Conservation (phyloP, 139 green algal species). For the Edaphochlamys debaryana region DNA sequence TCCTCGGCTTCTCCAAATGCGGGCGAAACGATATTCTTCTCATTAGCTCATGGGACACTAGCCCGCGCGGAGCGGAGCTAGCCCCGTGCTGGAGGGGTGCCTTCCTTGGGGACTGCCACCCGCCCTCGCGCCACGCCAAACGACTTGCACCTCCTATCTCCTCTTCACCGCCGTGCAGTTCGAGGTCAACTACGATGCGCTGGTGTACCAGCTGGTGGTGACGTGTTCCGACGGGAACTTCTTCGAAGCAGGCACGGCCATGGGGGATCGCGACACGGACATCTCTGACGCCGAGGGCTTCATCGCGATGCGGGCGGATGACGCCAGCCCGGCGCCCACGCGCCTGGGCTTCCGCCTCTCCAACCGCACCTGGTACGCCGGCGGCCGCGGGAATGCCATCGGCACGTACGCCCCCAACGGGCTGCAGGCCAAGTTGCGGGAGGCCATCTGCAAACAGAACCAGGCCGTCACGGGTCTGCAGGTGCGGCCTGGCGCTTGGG, state of each 20-base stretch:
- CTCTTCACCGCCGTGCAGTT: not conserved
- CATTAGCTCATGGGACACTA: too few relatives aligned
- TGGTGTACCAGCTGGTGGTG: not conserved
- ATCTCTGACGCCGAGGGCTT: not conserved
- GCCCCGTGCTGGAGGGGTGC: too few relatives aligned
- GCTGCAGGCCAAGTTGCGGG: not conserved
- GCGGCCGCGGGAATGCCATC: not conserved
- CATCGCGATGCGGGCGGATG: not conserved
- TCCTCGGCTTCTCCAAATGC: too few relatives aligned
- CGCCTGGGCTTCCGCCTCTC: slow-evolving; percentile 27
- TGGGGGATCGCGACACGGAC: too few relatives aligned
- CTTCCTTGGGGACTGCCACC: too few relatives aligned
- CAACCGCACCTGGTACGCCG: not conserved
- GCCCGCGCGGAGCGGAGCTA: too few relatives aligned
- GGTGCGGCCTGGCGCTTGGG: too few relatives aligned
- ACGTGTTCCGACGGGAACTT: slow-evolving; percentile 12
- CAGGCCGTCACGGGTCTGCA: not conserved
- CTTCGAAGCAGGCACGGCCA: not conserved
- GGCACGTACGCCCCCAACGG: not conserved
- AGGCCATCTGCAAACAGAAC: not conserved
- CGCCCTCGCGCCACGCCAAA: too few relatives aligned
- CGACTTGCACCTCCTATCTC: too few relatives aligned
- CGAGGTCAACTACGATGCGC: not conserved
- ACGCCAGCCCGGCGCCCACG: slow-evolving; percentile 10
- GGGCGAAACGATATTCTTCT: too few relatives aligned